Conservation (phyloP, 371 early-diverging fungal species). For the Circinella umbellata region DNA sequence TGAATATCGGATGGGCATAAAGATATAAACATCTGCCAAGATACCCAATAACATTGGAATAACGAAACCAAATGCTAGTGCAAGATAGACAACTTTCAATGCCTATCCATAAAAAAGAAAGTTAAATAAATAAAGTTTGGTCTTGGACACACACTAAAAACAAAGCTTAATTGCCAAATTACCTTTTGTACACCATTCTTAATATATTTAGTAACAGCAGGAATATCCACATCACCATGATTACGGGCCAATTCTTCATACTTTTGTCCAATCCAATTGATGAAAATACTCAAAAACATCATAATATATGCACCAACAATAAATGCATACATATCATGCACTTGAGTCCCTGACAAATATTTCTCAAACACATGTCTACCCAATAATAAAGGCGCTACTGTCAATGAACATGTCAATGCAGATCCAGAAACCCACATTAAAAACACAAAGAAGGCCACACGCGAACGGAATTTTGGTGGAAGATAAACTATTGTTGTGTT, state of each 20-base stretch:
- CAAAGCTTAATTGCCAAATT: not conserved
- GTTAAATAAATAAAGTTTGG: no score
- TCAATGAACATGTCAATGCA: slow-evolving; percentile 47
- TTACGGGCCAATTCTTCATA: slow-evolving; percentile 12
- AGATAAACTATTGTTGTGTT: slow-evolving; percentile 67
- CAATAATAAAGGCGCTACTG: slow-evolving; percentile 58
- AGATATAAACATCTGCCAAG: slow-evolving; percentile 60
- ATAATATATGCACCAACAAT: slow-evolving; percentile 45
- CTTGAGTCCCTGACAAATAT: slow-evolving; percentile 40
- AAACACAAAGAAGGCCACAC: slow-evolving; percentile 46
- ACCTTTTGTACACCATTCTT: slow-evolving; percentile 14
- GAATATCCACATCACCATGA: slow-evolving; percentile 1
- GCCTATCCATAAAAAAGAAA: slow-evolving; percentile 6
- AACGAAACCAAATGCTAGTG: slow-evolving; percentile 49
- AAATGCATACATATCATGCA: slow-evolving; percentile 68
- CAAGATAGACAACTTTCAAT: slow-evolving; percentile 41
- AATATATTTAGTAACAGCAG: not conserved
- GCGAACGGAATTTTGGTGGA: slow-evolving; percentile 64
- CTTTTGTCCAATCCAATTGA: slow-evolving; percentile 30
- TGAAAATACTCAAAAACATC: slow-evolving; percentile 26
- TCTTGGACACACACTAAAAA: not conserved
- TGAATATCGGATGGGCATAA: slow-evolving; percentile 53
- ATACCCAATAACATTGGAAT: slow-evolving; percentile 60
- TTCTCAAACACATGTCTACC: slow-evolving; percentile 41
- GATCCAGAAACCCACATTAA: slow-evolving; percentile 66